Evolutionary conservation across 2,329 filamentous ascomycete genomes (phyloP).

Genomic region (Sporothrix schenckii): DNA sequence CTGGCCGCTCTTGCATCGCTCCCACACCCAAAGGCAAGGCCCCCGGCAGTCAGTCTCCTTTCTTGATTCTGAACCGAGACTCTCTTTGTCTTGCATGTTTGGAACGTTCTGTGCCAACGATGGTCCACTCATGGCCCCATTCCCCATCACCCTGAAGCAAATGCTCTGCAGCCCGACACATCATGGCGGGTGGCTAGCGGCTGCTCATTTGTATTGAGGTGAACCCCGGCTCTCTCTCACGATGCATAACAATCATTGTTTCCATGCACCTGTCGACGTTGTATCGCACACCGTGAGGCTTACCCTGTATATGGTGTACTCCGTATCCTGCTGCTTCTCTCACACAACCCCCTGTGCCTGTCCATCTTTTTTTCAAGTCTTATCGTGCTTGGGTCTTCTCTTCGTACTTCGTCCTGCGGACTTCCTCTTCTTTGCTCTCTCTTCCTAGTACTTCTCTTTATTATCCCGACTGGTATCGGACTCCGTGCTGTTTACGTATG

Average conservation of each 20-base stretch:
- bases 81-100: constrained; percentile 20
- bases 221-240: constrained; percentile 17
- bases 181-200: background rate
- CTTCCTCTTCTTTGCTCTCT: background rate
- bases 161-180: constrained; percentile 20
- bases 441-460: background rate
- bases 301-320: background rate
- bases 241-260: constrained; percentile 28
- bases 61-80: background rate
- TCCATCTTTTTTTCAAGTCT: background rate
- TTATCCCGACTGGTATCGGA: background rate
- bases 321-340: background rate
- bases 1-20: constrained; percentile 5
- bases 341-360: constrained; percentile 8
- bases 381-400: background rate
- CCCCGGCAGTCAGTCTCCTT: background rate
- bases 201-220: background rate
- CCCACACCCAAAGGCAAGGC: constrained; percentile 6
- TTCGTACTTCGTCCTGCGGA: background rate
- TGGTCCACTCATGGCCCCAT: constrained; percentile 32
- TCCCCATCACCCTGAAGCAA: constrained; percentile 32
- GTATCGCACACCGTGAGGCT: constrained; percentile 11
- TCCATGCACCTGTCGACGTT: constrained; percentile 21
- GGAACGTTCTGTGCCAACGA: background rate
- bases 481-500: constrained; percentile 15